A percentile compares a stretch with the other conserved stretches of the same genome.
Evolutionary conservation across 139 green algal genomes (phyloP).

Genomic region (Medakamo hakoo): DNA sequence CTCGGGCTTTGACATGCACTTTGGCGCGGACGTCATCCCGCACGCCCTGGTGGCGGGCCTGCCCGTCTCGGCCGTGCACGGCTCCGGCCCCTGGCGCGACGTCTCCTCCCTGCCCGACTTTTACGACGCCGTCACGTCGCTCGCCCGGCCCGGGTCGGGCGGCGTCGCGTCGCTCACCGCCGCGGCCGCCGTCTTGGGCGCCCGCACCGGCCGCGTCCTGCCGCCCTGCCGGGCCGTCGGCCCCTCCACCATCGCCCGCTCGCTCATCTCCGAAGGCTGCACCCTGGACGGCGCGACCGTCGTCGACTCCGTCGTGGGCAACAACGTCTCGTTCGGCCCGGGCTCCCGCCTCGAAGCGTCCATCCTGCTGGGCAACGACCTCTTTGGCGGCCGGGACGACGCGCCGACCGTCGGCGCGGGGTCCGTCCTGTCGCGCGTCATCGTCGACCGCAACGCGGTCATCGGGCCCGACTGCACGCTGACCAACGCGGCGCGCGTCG

Average conservation of each 20-base stretch:
- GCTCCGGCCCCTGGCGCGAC: constrained; percentile 58
- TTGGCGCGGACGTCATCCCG: constrained; percentile 48
- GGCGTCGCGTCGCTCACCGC: neutral
- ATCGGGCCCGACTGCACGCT: neutral
- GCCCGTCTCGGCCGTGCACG: constrained; percentile 51
- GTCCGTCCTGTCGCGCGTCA: neutral
- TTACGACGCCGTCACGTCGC: constrained; percentile 57
- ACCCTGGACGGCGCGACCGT: constrained; percentile 27
- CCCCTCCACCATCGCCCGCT: neutral
- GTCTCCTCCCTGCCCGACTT: constrained; percentile 47
- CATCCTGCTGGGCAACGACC: constrained; percentile 57
- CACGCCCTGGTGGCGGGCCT: constrained; percentile 41
- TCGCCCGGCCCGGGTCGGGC: constrained; percentile 15
- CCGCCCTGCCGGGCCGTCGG: neutral
- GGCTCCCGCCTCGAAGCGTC: constrained; percentile 38
- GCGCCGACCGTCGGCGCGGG: neutral
- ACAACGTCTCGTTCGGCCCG: constrained; percentile 30
- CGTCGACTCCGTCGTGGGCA: constrained; percentile 44
- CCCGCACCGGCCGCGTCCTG: no score
- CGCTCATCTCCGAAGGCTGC: neutral
- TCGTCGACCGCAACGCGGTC: neutral
- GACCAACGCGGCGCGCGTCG: neutral
- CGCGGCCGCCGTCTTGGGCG: neutral
- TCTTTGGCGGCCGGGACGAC: constrained; percentile 6
- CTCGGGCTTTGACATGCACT: constrained; percentile 3